A percentile compares a stretch with the other conserved stretches of the same genome.
Conservation (phyloP, 331 rosid species). For the Cydonia oblonga region DNA sequence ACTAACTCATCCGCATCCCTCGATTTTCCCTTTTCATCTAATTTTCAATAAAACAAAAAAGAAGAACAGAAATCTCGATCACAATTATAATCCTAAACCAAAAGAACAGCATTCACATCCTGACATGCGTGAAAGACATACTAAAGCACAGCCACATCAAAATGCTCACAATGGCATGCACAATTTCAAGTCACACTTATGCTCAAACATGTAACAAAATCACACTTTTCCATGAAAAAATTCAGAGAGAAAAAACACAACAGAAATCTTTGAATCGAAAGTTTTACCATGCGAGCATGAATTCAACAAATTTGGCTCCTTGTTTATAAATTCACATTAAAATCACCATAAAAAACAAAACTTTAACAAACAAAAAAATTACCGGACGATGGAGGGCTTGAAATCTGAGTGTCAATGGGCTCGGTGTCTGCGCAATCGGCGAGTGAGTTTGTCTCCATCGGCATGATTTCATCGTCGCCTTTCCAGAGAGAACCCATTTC, state of each 20-base stretch:
- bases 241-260: not conserved
- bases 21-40: conserved; percentile 16
- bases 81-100: not conserved
- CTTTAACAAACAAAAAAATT: not conserved
- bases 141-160: not conserved
- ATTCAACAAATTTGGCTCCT: not conserved
- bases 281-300: not conserved
- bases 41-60: not conserved
- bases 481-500: conserved; percentile 24
- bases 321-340: too few species aligned
- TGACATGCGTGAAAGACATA: not conserved
- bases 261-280: not conserved
- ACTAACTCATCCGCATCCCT: conserved; percentile 16
- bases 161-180: not conserved
- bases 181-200: not conserved
- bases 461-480: conserved; percentile 2
- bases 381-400: conserved; percentile 24
- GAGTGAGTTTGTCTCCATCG: conserved; percentile 1
- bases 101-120: not conserved
- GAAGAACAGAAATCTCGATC: not conserved
- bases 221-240: not conserved
- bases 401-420: conserved; percentile 18
- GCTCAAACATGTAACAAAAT: not conserved
- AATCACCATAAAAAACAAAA: not conserved
- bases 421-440: conserved; percentile 12